Conservation (phyloP, 257 asterid genomes). For the Gentiana macrophylla region DNA sequence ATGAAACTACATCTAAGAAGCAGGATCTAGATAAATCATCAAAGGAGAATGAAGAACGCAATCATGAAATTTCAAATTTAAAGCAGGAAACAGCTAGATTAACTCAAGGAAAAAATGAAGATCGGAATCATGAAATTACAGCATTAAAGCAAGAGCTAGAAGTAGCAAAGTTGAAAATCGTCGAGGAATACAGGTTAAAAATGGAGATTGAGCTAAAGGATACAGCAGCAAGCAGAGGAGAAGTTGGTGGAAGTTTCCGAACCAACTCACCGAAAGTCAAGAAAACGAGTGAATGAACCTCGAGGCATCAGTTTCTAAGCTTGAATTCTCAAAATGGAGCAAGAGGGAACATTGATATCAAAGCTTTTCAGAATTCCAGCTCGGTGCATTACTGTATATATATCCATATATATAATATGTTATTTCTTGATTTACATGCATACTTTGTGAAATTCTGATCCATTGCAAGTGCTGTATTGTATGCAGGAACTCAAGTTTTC, state of each 20-base stretch:
- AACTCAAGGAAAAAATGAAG: constrained; percentile 12
- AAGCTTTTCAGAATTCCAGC: constrained; percentile 69
- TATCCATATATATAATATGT: neutral
- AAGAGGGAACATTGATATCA: constrained; percentile 55
- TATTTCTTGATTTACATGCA: neutral
- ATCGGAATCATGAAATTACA: constrained; percentile 6
- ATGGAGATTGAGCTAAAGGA: constrained; percentile 26
- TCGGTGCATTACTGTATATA: constrained; percentile 75
- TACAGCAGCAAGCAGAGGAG: constrained; percentile 45
- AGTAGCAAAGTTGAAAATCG: constrained; percentile 21
- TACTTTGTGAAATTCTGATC: neutral
- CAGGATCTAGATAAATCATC: constrained; percentile 25
- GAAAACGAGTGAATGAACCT: constrained; percentile 38
- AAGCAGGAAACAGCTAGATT: constrained; percentile 22
- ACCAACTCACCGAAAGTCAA: constrained; percentile 30
- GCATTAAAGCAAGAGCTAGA: constrained; percentile 29
- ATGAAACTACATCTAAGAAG: constrained; percentile 15
- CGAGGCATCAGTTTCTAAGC: constrained; percentile 27
- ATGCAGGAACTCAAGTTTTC: constrained; percentile 57
- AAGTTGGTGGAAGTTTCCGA: constrained; percentile 37
- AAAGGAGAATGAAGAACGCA: constrained; percentile 26
- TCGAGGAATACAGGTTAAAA: constrained; percentile 25
- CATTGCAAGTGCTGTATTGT: neutral
- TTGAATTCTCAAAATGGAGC: no score
- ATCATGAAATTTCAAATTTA: constrained; percentile 22